phyloP scores from a whole-genome alignment of 129 eudicot genomes.

The Flaveria sonorensis region DNA sequence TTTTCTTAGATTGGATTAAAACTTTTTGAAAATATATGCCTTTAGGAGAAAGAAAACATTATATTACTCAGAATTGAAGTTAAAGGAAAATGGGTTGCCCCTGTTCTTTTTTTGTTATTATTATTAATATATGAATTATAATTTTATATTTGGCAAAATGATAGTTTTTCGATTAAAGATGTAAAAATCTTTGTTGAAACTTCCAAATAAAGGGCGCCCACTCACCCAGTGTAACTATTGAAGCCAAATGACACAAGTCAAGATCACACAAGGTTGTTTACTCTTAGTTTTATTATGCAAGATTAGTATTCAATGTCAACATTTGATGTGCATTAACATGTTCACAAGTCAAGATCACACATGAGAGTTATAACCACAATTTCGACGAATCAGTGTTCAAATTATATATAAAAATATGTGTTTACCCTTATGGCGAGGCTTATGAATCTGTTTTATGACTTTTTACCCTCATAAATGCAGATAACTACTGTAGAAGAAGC shows the following conservation, averaged over 20 bases:
- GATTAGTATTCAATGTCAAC: neutral
- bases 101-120: too few species aligned
- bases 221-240: too few species aligned
- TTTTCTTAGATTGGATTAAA: neutral
- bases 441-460: slow-evolving; percentile 11
- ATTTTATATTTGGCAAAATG: neutral
- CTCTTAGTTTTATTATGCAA: neutral
- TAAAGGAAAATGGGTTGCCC: neutral
- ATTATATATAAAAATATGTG: neutral
- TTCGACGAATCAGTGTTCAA: neutral
- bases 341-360: slow-evolving; percentile 17
- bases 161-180: too few species aligned
- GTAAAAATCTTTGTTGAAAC: too few species aligned
- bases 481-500: slow-evolving; percentile 97
- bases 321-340: neutral
- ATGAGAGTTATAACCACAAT: neutral
- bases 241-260: too few species aligned
- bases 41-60: slow-evolving; percentile 14
- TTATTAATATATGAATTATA: neutral
- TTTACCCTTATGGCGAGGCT: neutral
- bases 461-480: slow-evolving; percentile 41
- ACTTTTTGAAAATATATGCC: neutral
- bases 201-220: too few species aligned
- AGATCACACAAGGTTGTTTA: too few species aligned
- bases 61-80: neutral